Base-by-base conservation (phyloP, 169 alveolate genomes). In the Plasmodium malariae region DNA sequence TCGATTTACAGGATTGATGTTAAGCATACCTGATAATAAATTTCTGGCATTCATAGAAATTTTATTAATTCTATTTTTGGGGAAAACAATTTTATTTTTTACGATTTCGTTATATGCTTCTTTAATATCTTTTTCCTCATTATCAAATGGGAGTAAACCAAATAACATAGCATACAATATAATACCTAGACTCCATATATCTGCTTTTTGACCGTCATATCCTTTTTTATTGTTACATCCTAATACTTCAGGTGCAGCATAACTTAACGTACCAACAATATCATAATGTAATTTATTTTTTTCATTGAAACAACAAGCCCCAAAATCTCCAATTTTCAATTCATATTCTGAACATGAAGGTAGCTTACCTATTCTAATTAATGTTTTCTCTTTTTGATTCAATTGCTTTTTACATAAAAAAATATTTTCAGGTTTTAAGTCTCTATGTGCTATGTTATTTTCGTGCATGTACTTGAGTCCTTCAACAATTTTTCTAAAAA, bases 171-270 rank as follows among this genome's bases (percentile, higher is more conserved):
- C 99, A 93, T 96, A 98, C 70, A 98, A 91, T 28, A 98, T 97
- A n/a, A 98, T 98, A 1, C 99, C 99, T 69, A 98, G 94, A 43
- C 99, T 96, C 99, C 99, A 98, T 12, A 98, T 95, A 93, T 98
- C 99, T 48, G 98, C 99, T 91, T 97, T 95, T 14, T 96, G 94
- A 4, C 99, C 99, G 32, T 94, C 92, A 93, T 98, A 98, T 28
- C 97, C 95, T 76, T 93, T 95, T 7, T 59, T 89, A 30, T 90
- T 87, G 19, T 74, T 86, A 86, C 96, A 92, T 7, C 78, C 97
- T 93, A 89, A 92, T 73, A 95, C 96, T 60, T 95, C 96, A 21
- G 96, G 97, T 6, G 97, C 96, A 14, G 95, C 97, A 71, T 94
- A 94, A 59, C 96, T 94, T 93, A 94, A 88, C 28, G 96, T 94